These are phyloP conservation scores for Chaetomium olivaceum DNA, from an alignment of 2,329 filamentous ascomycete species.

Conservation along the genomic window DNA sequence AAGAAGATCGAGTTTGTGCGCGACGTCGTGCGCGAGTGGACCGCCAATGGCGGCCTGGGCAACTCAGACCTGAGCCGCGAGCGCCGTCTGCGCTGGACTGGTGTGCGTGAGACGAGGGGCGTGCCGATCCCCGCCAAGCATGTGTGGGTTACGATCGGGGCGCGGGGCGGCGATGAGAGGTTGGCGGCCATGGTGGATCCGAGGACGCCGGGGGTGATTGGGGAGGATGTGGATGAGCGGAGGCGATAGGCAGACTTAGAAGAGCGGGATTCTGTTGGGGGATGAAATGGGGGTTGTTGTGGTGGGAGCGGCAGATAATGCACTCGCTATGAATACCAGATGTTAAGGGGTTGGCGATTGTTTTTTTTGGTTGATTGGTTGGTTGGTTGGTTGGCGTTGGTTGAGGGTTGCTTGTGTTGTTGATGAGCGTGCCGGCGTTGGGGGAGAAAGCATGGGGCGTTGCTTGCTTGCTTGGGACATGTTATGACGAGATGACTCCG, in stretches of 20 bases:
- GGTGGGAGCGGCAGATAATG: neutral
- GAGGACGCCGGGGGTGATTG: constrained; percentile 53
- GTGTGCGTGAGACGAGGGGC: constrained; percentile 56
- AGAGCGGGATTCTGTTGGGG: too few species aligned
- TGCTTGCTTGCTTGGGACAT: neutral
- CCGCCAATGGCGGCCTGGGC: constrained; percentile 67
- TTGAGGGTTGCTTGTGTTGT: neutral
- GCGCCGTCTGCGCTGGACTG: constrained; percentile 58
- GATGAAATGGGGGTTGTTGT: too few species aligned
- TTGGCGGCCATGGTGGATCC: constrained; percentile 58
- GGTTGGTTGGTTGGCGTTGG: neutral
- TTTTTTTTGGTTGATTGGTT: neutral
- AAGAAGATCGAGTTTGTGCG: constrained; percentile 74
- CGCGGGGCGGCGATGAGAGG: constrained; percentile 59
- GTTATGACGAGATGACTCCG: constrained; percentile 20
- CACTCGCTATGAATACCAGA: too few species aligned
- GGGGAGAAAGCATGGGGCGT: neutral
- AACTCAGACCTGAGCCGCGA: constrained; percentile 61
- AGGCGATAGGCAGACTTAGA: too few species aligned
- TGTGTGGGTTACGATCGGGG: constrained; percentile 69
- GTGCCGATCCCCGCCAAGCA: constrained; percentile 59
- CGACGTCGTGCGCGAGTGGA: constrained; percentile 70
- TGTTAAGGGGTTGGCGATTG: neutral
- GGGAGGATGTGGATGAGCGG: constrained; percentile 54
- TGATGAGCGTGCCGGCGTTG: constrained; percentile 9